These are phyloP conservation scores for Brassica incana DNA, from an alignment of 345 rosid species.

Conservation along the genomic window DNA sequence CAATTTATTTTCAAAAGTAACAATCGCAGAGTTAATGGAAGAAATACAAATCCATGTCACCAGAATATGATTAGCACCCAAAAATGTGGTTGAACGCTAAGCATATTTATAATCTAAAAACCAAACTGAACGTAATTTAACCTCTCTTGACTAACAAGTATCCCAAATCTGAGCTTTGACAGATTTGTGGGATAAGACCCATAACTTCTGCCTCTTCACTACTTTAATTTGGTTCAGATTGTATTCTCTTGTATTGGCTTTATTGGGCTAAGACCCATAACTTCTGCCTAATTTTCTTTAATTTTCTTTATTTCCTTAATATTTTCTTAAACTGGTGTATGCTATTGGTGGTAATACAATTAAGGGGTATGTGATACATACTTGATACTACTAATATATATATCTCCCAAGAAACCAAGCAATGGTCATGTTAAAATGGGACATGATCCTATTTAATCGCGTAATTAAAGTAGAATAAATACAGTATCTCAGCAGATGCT, in stretches of 20 bases:
- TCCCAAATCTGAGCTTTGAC: neutral
- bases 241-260: neutral
- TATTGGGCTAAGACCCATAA: neutral
- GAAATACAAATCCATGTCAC: neutral
- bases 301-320: too few relatives aligned
- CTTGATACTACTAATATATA: too few relatives aligned
- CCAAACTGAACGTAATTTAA: neutral
- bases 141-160: neutral
- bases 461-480: neutral
- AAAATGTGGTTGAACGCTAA: neutral
- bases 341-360: neutral
- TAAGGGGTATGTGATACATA: too few relatives aligned
- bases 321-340: neutral
- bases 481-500: neutral
- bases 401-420: neutral
- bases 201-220: neutral
- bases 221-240: neutral
- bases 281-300: neutral
- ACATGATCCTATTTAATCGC: neutral
- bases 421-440: slow-evolving; percentile 1
- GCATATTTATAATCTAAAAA: neutral
- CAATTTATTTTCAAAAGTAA: too few relatives aligned
- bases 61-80: neutral
- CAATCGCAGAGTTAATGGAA: neutral
- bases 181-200: neutral